Percentiles rank a stretch among this genome's conserved stretches.
Evolutionary conservation across 208 protist genomes (phyloP).

Genomic region (Trypanosoma lewisi): DNA sequence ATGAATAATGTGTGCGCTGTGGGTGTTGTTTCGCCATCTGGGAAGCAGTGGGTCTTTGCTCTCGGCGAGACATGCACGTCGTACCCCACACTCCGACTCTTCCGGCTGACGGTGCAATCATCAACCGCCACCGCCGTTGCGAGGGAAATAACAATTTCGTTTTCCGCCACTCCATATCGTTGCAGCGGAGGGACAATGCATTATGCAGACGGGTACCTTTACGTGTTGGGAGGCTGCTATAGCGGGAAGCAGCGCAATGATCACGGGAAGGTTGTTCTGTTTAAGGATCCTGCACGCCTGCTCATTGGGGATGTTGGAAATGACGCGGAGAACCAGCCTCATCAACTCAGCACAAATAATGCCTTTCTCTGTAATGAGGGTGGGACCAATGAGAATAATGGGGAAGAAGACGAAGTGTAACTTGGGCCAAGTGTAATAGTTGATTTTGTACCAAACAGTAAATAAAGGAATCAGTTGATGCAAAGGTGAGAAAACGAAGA

Average conservation of each 20-base stretch:
- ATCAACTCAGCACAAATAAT: not conserved
- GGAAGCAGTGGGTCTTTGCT: slow-evolving; percentile 18
- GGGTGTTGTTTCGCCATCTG: slow-evolving; percentile 19
- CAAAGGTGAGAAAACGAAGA: too few relatives aligned
- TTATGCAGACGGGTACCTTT: slow-evolving; percentile 44
- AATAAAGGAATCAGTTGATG: too few relatives aligned
- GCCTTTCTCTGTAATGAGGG: too few relatives aligned
- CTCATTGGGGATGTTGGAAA: slow-evolving; percentile 28
- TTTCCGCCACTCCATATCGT: slow-evolving; percentile 31
- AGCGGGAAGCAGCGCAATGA: not conserved
- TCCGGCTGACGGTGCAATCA: slow-evolving; percentile 7
- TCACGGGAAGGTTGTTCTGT: not conserved
- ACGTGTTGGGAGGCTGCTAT: slow-evolving; percentile 30
- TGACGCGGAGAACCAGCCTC: not conserved
- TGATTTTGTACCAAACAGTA: too few relatives aligned
- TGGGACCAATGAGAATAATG: too few relatives aligned
- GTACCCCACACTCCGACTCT: slow-evolving; percentile 8
- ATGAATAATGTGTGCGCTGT: slow-evolving; percentile 22
- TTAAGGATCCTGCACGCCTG: slow-evolving; percentile 28
- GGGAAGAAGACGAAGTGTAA: too few relatives aligned
- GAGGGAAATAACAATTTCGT: slow-evolving; percentile 21
- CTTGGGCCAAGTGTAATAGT: too few relatives aligned
- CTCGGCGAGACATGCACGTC: slow-evolving; percentile 10
- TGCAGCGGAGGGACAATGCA: slow-evolving; percentile 43
- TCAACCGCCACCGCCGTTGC: not conserved